phyloP scores from a whole-genome alignment of 2,329 filamentous ascomycete genomes.

The Hyphodiscus sp. region DNA sequence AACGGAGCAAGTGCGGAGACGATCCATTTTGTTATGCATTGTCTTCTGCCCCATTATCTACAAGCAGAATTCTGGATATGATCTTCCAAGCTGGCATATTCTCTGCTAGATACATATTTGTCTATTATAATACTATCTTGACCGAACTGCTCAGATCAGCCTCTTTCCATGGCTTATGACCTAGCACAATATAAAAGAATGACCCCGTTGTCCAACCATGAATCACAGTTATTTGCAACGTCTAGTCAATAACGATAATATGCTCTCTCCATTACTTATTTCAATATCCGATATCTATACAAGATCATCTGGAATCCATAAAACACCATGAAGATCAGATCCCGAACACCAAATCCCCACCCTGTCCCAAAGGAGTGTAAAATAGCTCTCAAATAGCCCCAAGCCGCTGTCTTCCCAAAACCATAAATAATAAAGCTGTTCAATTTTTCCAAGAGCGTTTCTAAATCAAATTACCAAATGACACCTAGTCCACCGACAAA shows the following conservation, averaged over 20 bases:
- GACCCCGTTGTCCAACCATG: too few relatives aligned
- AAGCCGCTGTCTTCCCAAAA: not conserved
- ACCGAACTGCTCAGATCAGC: too few relatives aligned
- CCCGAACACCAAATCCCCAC: conserved; percentile 16
- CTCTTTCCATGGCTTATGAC: too few relatives aligned
- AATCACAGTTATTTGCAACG: too few relatives aligned
- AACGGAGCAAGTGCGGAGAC: too few relatives aligned
- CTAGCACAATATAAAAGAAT: too few relatives aligned
- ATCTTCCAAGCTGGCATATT: too few relatives aligned
- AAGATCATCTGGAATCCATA: conserved; percentile 4
- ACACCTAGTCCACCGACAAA: conserved; percentile 45
- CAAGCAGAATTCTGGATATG: too few relatives aligned
- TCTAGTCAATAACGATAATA: not conserved
- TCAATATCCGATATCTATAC: conserved; percentile 19
- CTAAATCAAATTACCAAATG: conserved; percentile 21
- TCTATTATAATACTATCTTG: too few relatives aligned
- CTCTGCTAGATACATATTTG: too few relatives aligned
- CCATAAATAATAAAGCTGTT: not conserved
- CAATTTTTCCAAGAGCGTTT: conserved; percentile 1
- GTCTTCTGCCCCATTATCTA: too few relatives aligned
- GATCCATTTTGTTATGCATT: too few relatives aligned
- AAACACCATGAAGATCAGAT: conserved; percentile 2
- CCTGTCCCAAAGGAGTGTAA: conserved; percentile 13
- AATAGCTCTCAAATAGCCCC: not conserved
- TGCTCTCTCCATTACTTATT: conserved; percentile 6